Evolutionary conservation across 495 filamentous ascomycete genomes (phyloP), one percentile per base, ranked within the genome.

Genomic region (Friedmanniomyces simplex): DNA sequence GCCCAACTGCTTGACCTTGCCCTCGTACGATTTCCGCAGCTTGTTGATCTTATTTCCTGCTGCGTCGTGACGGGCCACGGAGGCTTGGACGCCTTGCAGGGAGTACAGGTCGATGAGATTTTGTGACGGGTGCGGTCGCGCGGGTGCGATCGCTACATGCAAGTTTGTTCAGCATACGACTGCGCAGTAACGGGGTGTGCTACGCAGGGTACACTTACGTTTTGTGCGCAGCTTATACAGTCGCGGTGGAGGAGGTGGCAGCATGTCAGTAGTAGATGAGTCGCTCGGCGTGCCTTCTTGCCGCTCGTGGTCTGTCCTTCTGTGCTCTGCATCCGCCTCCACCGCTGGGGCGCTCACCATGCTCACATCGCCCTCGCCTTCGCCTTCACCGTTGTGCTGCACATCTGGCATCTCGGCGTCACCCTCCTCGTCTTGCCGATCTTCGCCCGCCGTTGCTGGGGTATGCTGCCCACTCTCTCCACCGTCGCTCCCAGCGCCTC

Each of bases 11-110:
- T 84, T 84, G 62, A 87, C 72, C 62, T 86, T 81, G 49, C 81
- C 80, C 64, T 88, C 83, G 67, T 88, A 89, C 16, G 84, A 85
- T 66, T 88, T 88, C 54, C 85, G 73, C 32, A 89, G 73, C 61
- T 82, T 81, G 64, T 87, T 87, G 63, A 83, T 84, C 69, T 88
- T 88, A 60, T 82, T 81, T 41, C 82, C 83, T 6, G 80, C 68
- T 3, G 82, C 79, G 67, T 89, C 82, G 50, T 73, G 75, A 53
- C 85, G 74, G 50, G 81, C 82, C 54, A 88, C 84, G 50, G 76
- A 80, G 57, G 78, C 76, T 48, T 82, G 83, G 53, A 88, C 71
- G 49, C 73, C 64, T 52, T 79, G 72, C 43, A 89, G 72, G 34
- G 73, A 74, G 69, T 85, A 87, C 51, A 86, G 69, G 21, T 77